A percentile compares a stretch with the other conserved stretches of the same genome.
These are phyloP conservation scores for Scenedesmus sp. DNA, from an alignment of 163 green algal genomes.

Conservation along the genomic window DNA sequence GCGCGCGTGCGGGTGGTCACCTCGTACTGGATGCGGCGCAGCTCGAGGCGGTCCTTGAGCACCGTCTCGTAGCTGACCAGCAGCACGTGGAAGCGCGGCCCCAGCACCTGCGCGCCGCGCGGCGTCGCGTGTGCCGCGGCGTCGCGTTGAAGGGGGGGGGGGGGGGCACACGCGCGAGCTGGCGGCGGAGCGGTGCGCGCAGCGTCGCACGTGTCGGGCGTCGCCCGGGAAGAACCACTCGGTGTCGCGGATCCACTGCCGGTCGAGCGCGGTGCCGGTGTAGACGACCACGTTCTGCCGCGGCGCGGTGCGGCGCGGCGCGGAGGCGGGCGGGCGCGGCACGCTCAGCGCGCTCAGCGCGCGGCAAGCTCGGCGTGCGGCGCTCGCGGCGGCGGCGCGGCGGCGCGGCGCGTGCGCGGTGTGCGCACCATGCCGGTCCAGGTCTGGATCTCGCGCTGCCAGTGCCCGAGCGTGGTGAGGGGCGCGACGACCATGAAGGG, in stretches of 20 bases:
- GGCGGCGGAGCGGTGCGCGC: background rate
- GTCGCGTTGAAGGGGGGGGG: too few species aligned
- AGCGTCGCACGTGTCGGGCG: background rate
- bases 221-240: constrained; percentile 68
- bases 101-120: constrained; percentile 34
- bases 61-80: constrained; percentile 80
- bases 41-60: constrained; percentile 63
- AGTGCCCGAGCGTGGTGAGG: constrained; percentile 91
- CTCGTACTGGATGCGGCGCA: constrained; percentile 43
- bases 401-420: background rate
- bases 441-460: constrained; percentile 90
- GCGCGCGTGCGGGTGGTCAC: background rate
- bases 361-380: background rate
- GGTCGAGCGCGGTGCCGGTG: constrained; percentile 70
- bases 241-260: constrained; percentile 67
- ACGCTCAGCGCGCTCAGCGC: too few species aligned
- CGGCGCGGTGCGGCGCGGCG: too few species aligned
- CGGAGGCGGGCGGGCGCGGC: too few species aligned
- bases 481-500: constrained; percentile 92
- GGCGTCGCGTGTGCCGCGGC: too few species aligned
- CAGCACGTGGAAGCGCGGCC: constrained; percentile 76
- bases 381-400: background rate
- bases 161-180: too few species aligned
- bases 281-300: constrained; percentile 84
- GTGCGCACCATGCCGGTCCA: constrained; percentile 86